Percentiles rank a stretch among this genome's conserved stretches.
Conservation (phyloP, 768 basidiomycete genomes). For the Calocybe gangraenosa region DNA sequence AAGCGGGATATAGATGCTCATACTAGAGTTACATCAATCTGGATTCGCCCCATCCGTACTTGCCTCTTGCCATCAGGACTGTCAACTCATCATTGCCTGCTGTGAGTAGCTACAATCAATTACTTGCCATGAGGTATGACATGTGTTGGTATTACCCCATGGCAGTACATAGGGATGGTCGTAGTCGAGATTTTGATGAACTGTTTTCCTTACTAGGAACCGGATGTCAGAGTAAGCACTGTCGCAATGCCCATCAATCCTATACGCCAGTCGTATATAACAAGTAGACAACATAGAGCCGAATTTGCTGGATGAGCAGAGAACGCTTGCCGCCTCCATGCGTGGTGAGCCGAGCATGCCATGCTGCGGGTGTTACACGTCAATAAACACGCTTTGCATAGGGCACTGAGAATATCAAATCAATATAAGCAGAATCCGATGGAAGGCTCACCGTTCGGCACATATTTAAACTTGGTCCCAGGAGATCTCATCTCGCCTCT, state of each 20-base stretch:
- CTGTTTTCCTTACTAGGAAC: neutral
- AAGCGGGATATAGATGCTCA: too few species aligned
- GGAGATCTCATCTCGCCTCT: constrained; percentile 4
- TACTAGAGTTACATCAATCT: too few species aligned
- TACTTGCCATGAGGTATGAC: neutral
- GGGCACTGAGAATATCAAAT: neutral
- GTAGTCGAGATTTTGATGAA: neutral
- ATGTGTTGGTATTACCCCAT: constrained; percentile 3
- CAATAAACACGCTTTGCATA: too few species aligned
- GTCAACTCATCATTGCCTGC: too few species aligned
- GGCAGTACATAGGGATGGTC: neutral
- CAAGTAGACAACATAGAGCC: too few species aligned
- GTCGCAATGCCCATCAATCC: too few species aligned
- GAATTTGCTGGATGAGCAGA: too few species aligned
- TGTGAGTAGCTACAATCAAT: neutral
- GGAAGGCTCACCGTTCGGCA: neutral
- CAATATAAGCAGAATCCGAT: neutral
- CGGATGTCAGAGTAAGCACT: too few species aligned
- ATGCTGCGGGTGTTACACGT: too few species aligned
- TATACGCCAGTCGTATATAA: too few species aligned
- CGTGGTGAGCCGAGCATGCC: too few species aligned
- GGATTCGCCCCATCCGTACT: neutral
- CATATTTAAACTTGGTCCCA: neutral
- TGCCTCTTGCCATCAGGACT: neutral
- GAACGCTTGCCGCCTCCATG: too few species aligned